phyloP scores from a whole-genome alignment of 371 early-diverging fungal species.

The Lichtheimia hyalospora region DNA sequence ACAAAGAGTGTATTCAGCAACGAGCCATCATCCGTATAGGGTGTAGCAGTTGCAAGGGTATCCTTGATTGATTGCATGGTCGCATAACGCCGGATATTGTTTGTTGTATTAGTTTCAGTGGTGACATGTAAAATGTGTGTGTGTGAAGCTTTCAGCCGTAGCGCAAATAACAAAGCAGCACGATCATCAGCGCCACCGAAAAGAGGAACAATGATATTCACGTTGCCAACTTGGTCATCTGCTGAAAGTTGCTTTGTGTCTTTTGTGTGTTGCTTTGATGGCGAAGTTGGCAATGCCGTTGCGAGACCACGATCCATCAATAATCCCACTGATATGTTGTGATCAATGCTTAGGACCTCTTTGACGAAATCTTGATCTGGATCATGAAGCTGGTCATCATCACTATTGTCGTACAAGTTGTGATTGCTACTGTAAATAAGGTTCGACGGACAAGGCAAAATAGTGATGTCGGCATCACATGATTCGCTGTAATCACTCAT shows the following conservation, averaged over 20 bases:
- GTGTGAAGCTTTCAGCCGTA: conserved; percentile 17
- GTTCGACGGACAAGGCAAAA: conserved; percentile 24
- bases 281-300: conserved; percentile 7
- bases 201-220: conserved; percentile 27
- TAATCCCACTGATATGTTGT: conserved; percentile 37
- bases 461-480: conserved; percentile 27
- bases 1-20: conserved; percentile 13
- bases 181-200: conserved; percentile 68
- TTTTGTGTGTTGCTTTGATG: neutral
- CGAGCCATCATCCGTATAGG: conserved; percentile 2
- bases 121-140: neutral
- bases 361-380: neutral
- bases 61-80: conserved; percentile 7
- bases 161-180: conserved; percentile 29
- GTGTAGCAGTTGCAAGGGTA: neutral
- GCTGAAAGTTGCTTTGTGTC: neutral
- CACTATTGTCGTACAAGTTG: no score
- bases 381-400: neutral
- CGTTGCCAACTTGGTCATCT: conserved; percentile 14
- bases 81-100: neutral
- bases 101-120: neutral
- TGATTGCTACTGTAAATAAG: no score
- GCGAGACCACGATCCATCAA: conserved; percentile 79
- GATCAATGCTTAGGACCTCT: conserved; percentile 5
- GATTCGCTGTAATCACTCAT: conserved; percentile 14